Percentiles rank a stretch among this genome's conserved stretches.
Conservation (phyloP, 371 early-diverging fungal species). For the Mortierella sp. region DNA sequence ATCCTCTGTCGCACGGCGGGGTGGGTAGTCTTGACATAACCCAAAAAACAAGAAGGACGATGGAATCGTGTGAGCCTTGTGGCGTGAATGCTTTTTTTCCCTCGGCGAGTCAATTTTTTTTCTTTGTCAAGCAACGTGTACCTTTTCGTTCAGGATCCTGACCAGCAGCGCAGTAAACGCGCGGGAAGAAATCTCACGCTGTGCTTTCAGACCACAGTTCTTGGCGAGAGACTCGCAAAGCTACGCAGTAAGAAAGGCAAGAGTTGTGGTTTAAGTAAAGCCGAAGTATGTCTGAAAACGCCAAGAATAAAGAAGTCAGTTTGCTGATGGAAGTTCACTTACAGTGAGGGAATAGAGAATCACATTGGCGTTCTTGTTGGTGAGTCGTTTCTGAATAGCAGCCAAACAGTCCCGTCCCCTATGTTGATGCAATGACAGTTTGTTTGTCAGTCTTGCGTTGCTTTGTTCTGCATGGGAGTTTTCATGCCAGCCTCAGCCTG, state of each 20-base stretch:
- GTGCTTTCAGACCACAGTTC: conserved; percentile 87
- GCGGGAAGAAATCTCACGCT: conserved; percentile 89
- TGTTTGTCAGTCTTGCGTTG: neutral
- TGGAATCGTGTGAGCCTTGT: neutral
- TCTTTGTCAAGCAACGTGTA: conserved; percentile 32
- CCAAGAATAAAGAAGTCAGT: neutral
- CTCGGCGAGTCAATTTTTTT: neutral
- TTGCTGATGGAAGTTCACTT: conserved; percentile 29
- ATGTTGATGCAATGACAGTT: neutral
- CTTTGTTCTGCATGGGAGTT: neutral
- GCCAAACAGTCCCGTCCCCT: conserved; percentile 82
- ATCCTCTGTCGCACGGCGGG: conserved; percentile 83
- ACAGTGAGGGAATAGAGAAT: conserved; percentile 82
- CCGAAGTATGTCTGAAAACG: neutral
- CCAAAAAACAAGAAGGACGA: neutral
- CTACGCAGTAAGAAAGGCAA: conserved; percentile 41
- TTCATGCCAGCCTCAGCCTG: neutral
- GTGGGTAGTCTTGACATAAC: conserved; percentile 71
- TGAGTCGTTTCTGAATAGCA: conserved; percentile 80
- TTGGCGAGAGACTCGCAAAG: conserved; percentile 90
- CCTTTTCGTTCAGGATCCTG: conserved; percentile 80
- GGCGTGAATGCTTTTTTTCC: neutral
- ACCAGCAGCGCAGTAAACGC: conserved; percentile 87
- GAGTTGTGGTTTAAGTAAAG: neutral
- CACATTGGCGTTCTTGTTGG: conserved; percentile 87